These are phyloP conservation scores for Panicum miliaceum DNA, from an alignment of 176 grass and related monocot species.

Conservation along the genomic window DNA sequence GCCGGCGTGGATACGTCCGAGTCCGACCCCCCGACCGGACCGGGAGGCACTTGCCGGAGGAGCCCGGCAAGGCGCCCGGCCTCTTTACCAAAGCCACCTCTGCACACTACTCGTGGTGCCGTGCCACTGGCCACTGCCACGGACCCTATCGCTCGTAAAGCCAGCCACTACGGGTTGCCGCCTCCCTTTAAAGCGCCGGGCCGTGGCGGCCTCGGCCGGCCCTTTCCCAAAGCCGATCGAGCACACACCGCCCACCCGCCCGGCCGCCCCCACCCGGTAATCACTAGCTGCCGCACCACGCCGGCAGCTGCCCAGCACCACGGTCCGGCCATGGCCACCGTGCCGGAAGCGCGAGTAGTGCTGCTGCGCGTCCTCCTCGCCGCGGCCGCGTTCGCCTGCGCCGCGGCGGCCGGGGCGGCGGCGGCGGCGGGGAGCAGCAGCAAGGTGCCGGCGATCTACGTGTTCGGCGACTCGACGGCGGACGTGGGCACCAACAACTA, in stretches of 20 bases:
- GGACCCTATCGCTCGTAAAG: slow-evolving; percentile 31
- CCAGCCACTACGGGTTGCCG: slow-evolving; percentile 34
- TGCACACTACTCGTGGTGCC: slow-evolving; percentile 23
- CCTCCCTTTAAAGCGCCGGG: slow-evolving; percentile 47
- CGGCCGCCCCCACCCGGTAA: not conserved
- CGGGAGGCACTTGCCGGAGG: not conserved
- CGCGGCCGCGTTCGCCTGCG: not conserved
- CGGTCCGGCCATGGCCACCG: slow-evolving; percentile 29
- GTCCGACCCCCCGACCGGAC: not conserved
- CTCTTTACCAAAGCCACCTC: slow-evolving; percentile 39
- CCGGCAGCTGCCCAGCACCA: not conserved
- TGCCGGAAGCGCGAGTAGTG: not conserved
- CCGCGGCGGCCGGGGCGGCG: not conserved
- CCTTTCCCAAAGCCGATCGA: slow-evolving; percentile 50
- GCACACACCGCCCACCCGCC: not conserved
- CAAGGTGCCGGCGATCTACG: slow-evolving; percentile 58
- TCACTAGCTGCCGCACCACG: not conserved
- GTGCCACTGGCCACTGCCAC: slow-evolving; percentile 32
- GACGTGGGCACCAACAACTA: slow-evolving; percentile 75
- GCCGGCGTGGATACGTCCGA: not conserved
- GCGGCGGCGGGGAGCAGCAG: not conserved
- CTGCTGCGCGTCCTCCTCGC: not conserved
- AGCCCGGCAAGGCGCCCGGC: not conserved
- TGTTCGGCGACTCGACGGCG: slow-evolving; percentile 69
- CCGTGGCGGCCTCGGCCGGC: slow-evolving; percentile 18